phyloP scores from a whole-genome alignment of 495 filamentous ascomycete genomes.

The Neurospora sp. region DNA sequence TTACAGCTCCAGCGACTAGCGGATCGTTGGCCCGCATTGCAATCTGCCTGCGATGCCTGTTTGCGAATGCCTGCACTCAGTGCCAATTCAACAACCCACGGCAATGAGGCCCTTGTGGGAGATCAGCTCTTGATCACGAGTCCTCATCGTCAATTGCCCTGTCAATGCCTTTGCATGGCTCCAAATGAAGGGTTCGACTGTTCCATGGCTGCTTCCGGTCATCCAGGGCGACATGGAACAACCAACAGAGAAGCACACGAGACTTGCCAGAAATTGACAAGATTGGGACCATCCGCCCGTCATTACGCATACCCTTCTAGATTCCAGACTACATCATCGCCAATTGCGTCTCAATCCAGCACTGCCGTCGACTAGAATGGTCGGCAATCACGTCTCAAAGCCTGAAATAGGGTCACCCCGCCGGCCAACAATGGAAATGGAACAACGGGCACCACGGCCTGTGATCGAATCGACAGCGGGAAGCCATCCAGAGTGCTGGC shows the following conservation, averaged over 20 bases:
- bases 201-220: slow-evolving; percentile 3
- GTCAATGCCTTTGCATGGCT: neutral
- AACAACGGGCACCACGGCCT: neutral
- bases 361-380: neutral
- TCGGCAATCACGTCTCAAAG: neutral
- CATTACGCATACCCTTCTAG: slow-evolving; percentile 2
- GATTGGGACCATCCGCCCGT: neutral
- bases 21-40: slow-evolving; percentile 11
- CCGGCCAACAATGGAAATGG: neutral
- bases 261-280: neutral
- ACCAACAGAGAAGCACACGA: neutral
- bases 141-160: slow-evolving; percentile 10
- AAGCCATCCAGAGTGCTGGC: slow-evolving; percentile 18
- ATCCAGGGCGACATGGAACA: no score
- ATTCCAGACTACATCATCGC: neutral
- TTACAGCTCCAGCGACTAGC: slow-evolving; percentile 5
- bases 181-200: neutral
- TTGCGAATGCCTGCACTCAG: neutral
- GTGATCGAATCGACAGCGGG: slow-evolving; percentile 20
- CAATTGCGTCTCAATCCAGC: slow-evolving; percentile 1
- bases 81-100: slow-evolving; percentile 1
- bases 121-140: slow-evolving; percentile 19
- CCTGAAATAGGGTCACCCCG: neutral
- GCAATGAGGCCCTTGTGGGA: slow-evolving; percentile 2
- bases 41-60: slow-evolving; percentile 3